Conservation (phyloP, 164 flowering plant species). For the Aristolochia contorta region DNA sequence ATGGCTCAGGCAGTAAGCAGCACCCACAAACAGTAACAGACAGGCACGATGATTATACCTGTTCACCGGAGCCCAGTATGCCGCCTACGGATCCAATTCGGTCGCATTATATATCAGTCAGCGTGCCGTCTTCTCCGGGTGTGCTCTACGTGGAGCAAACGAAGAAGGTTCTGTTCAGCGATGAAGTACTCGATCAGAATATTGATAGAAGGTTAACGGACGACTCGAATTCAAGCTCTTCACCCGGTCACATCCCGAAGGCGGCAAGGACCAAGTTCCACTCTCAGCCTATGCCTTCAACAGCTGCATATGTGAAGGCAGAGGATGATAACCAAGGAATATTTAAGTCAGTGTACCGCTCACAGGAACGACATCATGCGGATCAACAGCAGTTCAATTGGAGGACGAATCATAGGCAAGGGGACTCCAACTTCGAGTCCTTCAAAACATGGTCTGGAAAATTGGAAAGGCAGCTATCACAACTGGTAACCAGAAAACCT, state of each 20-base stretch:
- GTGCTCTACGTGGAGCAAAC: background rate
- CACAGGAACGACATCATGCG: background rate
- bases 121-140: slow-evolving; percentile 59
- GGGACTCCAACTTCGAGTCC: slow-evolving; percentile 53
- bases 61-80: background rate
- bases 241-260: slow-evolving; percentile 1
- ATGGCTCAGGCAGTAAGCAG: background rate
- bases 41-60: background rate
- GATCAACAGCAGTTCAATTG: too few species aligned
- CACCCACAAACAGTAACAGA: slow-evolving; percentile 2
- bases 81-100: slow-evolving; percentile 2
- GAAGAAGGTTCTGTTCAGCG: slow-evolving; percentile 25
- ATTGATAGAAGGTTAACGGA: too few species aligned
- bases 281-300: slow-evolving; percentile 56
- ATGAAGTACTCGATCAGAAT: background rate
- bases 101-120: slow-evolving; percentile 24
- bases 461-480: slow-evolving; percentile 62
- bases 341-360: background rate
- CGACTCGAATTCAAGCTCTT: background rate
- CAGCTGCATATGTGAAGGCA: slow-evolving; percentile 6
- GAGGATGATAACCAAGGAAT: slow-evolving; percentile 6
- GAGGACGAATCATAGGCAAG: slow-evolving; percentile 12
- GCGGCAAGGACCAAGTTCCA: slow-evolving; percentile 26
- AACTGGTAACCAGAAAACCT: slow-evolving; percentile 37
- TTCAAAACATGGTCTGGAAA: slow-evolving; percentile 86